A percentile compares a stretch with the other conserved stretches of the same genome.
Evolutionary conservation across 306 rosid species (phyloP).

Genomic region (Acmispon strigosus): DNA sequence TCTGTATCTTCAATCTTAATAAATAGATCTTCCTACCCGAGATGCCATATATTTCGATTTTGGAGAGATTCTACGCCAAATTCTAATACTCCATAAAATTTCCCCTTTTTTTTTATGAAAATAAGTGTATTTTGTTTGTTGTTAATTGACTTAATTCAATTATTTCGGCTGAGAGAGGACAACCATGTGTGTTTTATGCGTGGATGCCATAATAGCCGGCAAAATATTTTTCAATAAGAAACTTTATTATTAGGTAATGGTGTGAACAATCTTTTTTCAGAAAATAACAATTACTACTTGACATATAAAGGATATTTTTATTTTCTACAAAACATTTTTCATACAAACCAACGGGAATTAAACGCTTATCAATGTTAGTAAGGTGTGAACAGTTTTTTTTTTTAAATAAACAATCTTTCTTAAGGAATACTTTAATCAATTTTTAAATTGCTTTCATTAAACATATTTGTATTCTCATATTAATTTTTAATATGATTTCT

Average conservation of each 20-base stretch:
- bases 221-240: not conserved
- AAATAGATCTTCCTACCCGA: not conserved
- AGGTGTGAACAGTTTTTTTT: too few species aligned
- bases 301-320: not conserved
- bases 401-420: too few species aligned
- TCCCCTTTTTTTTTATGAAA: not conserved
- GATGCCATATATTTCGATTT: not conserved
- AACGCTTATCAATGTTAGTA: too few species aligned
- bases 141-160: not conserved
- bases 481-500: too few species aligned
- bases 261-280: not conserved
- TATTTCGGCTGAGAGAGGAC: not conserved
- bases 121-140: too few species aligned
- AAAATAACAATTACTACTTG: not conserved
- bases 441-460: too few species aligned
- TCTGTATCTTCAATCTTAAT: not conserved
- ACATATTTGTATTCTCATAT: too few species aligned
- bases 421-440: too few species aligned
- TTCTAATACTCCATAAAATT: not conserved
- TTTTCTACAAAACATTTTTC: not conserved
- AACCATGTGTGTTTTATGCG: not conserved
- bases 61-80: not conserved
- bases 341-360: too few species aligned
- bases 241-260: not conserved
- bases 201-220: slow-evolving; percentile 2